These are phyloP conservation scores for Lipomyces japonicus DNA, from an alignment of 805 yeast genomes.

Conservation along the genomic window DNA sequence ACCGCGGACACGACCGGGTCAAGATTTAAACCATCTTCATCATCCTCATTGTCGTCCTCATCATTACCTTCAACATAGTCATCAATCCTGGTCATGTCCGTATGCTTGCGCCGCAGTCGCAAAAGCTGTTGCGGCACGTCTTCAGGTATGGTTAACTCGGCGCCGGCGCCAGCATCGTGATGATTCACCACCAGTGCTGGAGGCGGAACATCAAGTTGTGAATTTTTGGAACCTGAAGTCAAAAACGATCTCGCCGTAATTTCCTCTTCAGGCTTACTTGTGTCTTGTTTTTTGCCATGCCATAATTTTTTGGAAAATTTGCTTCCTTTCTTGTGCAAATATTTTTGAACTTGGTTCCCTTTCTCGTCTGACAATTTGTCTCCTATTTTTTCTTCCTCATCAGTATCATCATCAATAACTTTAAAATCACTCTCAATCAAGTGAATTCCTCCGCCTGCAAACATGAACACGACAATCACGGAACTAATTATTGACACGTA, in stretches of 20 bases:
- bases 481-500: constrained; percentile 75
- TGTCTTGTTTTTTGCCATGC: not conserved
- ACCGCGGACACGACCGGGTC: constrained; percentile 27
- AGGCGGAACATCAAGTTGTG: not conserved
- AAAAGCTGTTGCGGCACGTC: constrained; percentile 18
- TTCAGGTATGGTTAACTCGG: constrained; percentile 5
- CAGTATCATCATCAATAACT: constrained; percentile 7
- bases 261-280: not conserved
- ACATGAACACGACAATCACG: constrained; percentile 61
- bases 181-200: not conserved
- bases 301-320: not conserved
- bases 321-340: not conserved
- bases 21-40: constrained; percentile 27
- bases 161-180: not conserved
- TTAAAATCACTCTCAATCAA: constrained; percentile 69
- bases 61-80: not conserved
- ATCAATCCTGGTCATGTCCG: not conserved
- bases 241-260: not conserved
- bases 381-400: constrained; percentile 24
- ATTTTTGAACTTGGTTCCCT: not conserved
- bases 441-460: constrained; percentile 71
- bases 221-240: not conserved
- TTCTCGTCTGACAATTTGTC: constrained; percentile 25
- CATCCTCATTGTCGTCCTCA: constrained; percentile 12
- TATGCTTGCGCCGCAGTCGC: constrained; percentile 5